phyloP scores from a whole-genome alignment of 2,329 filamentous ascomycete genomes.

The Davidsoniella virescens region DNA sequence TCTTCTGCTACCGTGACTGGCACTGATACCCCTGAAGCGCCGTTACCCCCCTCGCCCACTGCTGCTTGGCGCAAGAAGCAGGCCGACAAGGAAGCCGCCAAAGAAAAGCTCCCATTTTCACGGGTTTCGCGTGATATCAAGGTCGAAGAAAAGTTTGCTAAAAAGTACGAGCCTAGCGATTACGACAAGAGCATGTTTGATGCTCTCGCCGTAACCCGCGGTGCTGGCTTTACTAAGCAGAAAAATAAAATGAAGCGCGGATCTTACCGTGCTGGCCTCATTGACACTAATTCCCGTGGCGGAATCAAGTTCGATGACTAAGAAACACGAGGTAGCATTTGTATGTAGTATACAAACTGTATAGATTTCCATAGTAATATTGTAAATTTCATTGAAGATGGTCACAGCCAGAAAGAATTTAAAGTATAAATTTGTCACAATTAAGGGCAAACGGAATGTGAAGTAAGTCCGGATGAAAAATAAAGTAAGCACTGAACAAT shows the following conservation, averaged over 20 bases:
- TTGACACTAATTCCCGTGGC: conserved; percentile 69
- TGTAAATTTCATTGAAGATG: no score
- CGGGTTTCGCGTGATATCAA: conserved; percentile 53
- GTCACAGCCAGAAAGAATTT: no score
- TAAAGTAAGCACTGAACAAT: no score
- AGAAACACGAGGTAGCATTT: not conserved
- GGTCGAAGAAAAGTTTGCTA: conserved; percentile 53
- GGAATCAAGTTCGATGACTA: conserved; percentile 92
- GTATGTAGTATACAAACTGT: no score
- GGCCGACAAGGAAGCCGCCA: conserved; percentile 35
- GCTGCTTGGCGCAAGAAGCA: conserved; percentile 25
- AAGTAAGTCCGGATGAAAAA: no score
- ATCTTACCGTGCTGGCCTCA: conserved; percentile 73
- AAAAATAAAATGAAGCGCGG: conserved; percentile 98
- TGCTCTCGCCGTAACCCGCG: conserved; percentile 77
- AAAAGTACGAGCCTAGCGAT: conserved; percentile 72
- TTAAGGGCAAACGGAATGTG: no score
- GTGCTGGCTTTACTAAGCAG: conserved; percentile 97
- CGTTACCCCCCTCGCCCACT: conserved; percentile 36
- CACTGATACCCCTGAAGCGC: conserved; percentile 33
- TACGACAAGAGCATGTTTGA: conserved; percentile 82
- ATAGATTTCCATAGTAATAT: no score
- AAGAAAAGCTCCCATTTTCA: conserved; percentile 55
- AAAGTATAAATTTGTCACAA: no score
- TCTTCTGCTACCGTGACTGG: conserved; percentile 33